These are phyloP conservation scores for Earliella scabrosa DNA, from an alignment of 1,284 basidiomycete species.

Conservation along the genomic window DNA sequence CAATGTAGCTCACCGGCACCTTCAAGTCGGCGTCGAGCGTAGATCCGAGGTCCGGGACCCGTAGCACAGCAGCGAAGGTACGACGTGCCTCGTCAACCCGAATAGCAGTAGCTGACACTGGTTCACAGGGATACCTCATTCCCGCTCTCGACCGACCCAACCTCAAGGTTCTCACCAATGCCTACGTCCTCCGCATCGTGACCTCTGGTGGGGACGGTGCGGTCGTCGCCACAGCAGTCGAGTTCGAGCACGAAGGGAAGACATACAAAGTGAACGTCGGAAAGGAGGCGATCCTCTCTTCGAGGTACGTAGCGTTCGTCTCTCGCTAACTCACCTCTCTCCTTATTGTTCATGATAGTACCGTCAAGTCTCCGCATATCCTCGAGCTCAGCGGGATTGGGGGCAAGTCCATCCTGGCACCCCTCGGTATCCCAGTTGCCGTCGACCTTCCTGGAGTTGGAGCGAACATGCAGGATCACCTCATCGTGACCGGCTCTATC, in stretches of 20 bases:
- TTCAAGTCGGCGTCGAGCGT: conserved; percentile 16
- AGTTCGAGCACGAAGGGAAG: conserved; percentile 31
- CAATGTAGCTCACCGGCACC: conserved; percentile 6
- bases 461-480: conserved; percentile 46
- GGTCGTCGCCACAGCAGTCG: conserved; percentile 33
- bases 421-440: conserved; percentile 37
- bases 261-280: conserved; percentile 33
- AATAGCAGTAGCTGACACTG: neutral
- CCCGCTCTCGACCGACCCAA: conserved; percentile 24
- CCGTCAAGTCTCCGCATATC: conserved; percentile 45
- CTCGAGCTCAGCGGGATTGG: conserved; percentile 50
- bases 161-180: conserved; percentile 26
- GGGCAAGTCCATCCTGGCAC: conserved; percentile 34
- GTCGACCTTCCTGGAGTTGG: conserved; percentile 46
- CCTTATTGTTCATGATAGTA: conserved; percentile 3
- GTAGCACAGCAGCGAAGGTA: conserved; percentile 24
- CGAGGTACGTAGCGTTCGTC: conserved; percentile 21
- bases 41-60: conserved; percentile 16
- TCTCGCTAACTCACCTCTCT: neutral
- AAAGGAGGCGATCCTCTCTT: conserved; percentile 41
- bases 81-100: neutral
- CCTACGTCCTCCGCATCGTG: conserved; percentile 20
- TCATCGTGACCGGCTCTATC: conserved; percentile 16
- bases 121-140: conserved; percentile 23
- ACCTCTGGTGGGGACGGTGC: neutral